Evolutionary conservation across 2,329 filamentous ascomycete genomes (phyloP), one percentile per base, ranked within the genome.

Genomic region (Monosporascus sp.): DNA sequence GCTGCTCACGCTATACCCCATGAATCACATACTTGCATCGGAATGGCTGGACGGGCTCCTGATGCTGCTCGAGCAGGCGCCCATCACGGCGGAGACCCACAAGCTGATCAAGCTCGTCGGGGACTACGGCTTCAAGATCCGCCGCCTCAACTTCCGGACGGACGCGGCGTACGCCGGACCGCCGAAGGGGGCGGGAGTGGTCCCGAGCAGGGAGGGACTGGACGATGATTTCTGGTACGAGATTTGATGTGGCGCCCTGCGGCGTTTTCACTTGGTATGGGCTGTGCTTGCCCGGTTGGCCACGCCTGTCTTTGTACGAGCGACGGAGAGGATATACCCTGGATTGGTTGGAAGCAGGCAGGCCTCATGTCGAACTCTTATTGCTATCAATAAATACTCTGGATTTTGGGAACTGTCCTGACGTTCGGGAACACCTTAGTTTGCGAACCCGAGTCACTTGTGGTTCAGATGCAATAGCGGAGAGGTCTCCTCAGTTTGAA

Each of bases 1-100:
- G 1, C 80, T 97, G 22, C 77, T 99, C 51, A 89, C 87, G n/a
- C 78, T 99, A 50, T 86, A 91, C 69, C 92, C 93, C 6, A 76
- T 85, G 55, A 89, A 85, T 54, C 88, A 94, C 67, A 89, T 85
- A 59, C 75, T 94, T 48, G 94, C 94, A 9, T 95, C 91, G 1
- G 94, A 99, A 72, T 99, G 94, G 94, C 79, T 99, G 5, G 94
- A 99, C 68, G 94, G 94, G 1, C 74, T 99, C 59, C 79, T 97
- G 53, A 96, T 99, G 91, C 78, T 99, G 52, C 79, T 99, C 24
- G 91, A 95, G 66, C 94, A 99, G 71, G 85, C 92, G 55, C 94
- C 94, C 20, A 97, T 99, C 67, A 99, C 94, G n/a, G 84, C 91
- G 3, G 93, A 97, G 73, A 97, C 94, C 37, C 93, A 88, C 68